Evolutionary conservation across 2,329 filamentous ascomycete species (phyloP), one percentile per base, ranked within the genome.

Genomic region (Arthroderma uncinatum): DNA sequence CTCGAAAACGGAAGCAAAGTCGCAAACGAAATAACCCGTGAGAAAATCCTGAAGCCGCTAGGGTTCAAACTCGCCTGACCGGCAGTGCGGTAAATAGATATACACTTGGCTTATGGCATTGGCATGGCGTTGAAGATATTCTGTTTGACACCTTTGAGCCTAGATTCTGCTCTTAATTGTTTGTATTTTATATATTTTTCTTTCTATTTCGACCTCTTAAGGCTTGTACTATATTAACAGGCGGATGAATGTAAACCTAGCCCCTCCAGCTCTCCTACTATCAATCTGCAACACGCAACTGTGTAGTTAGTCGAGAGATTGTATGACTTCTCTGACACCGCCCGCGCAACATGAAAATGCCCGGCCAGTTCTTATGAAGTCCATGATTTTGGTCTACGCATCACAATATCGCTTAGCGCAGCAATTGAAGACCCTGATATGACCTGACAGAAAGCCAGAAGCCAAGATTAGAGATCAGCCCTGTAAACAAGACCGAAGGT

Each of bases 281-380:
- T 14, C 21, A 14, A 19, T 25, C 48, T 12, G 6, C n/a, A n/a
- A 52, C 16, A 5, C 14, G 8, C 16, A 48, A 37, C 50, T 53
- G 36, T 33, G 16, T 36, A 23, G n/a, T 28, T 53, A 25, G 30
- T 42, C 21, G 33, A 23, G n/a, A 57, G 54, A 58, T 82, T 90
- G 86, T 90, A 66, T 76, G 83, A 80, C 80, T 75, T 85, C 82
- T 90, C 86, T 90, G 87, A 91, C 86, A 83, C 87, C 82, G 85
- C 83, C 85, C 81, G 80, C 81, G 82, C 82, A 86, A 88, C 76
- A 71, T 73, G 53, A 71, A 70, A 68, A 77, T 82, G 76, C 82
- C 75, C 78, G 80, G 82, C 81, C 83, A 85, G 83, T 78, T 86
- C 83, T 86, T 85, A 85, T 84, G 80, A 80, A 76, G 80, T 79